These are phyloP conservation scores for Penicillium sp. DNA, from an alignment of 2,329 filamentous ascomycete genomes.

Conservation along the genomic window DNA sequence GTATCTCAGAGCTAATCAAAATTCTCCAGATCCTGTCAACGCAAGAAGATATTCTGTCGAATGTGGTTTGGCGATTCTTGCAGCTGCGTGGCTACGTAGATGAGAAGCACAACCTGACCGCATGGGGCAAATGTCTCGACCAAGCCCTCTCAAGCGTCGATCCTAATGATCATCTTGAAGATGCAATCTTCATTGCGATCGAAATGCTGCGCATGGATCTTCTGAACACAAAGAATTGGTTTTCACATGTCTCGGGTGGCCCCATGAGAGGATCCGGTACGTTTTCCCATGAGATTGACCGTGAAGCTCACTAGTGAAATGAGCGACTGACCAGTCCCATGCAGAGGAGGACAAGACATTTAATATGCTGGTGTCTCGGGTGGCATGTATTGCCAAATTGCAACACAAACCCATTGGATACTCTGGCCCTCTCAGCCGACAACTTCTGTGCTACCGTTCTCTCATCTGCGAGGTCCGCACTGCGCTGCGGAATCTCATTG, in stretches of 20 bases:
- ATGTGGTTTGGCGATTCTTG: conserved; percentile 81
- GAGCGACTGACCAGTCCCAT: background rate
- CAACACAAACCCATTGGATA: conserved; percentile 82
- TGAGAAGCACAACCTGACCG: conserved; percentile 68
- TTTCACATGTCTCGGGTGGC: conserved; percentile 51
- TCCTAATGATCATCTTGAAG: conserved; percentile 57
- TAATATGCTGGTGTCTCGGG: conserved; percentile 76
- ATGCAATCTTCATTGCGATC: conserved; percentile 74
- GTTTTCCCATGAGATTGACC: conserved; percentile 23
- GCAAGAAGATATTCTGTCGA: conserved; percentile 66
- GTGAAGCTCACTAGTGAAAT: too few species aligned
- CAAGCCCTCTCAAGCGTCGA: conserved; percentile 60
- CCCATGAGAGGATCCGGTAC: conserved; percentile 53
- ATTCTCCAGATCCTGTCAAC: conserved; percentile 46
- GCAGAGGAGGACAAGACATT: conserved; percentile 68
- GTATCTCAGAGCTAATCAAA: too few species aligned
- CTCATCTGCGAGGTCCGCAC: conserved; percentile 73
- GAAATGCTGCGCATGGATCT: conserved; percentile 77
- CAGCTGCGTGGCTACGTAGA: conserved; percentile 83
- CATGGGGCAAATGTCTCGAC: conserved; percentile 75
- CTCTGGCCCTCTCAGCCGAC: conserved; percentile 87
- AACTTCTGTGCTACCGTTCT: conserved; percentile 78
- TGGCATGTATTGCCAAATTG: conserved; percentile 75
- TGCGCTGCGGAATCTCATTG: conserved; percentile 73
- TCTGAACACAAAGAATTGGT: conserved; percentile 65